These are phyloP conservation scores for Monascus ruber DNA, from an alignment of 2,329 filamentous ascomycete species.

Conservation along the genomic window DNA sequence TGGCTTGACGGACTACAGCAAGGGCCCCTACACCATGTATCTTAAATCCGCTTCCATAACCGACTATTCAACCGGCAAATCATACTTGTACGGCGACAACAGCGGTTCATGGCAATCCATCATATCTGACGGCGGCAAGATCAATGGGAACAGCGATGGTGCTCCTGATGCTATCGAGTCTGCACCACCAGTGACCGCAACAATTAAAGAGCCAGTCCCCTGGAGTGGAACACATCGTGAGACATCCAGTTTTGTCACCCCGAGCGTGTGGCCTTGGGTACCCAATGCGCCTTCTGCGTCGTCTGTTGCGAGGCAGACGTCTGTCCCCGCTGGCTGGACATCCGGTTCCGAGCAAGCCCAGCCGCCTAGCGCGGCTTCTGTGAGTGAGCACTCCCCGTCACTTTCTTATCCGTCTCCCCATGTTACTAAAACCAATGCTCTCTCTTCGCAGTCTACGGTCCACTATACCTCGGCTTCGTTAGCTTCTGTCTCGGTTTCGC, in stretches of 20 bases:
- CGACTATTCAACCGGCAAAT: constrained; percentile 85
- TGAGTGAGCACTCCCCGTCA: constrained; percentile 45
- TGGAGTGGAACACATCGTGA: constrained; percentile 42
- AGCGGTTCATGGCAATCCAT: constrained; percentile 76
- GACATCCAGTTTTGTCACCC: constrained; percentile 40
- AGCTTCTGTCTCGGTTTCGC: constrained; percentile 33
- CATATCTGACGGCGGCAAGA: constrained; percentile 60
- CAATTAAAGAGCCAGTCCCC: constrained; percentile 50
- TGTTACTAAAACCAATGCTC: constrained; percentile 2
- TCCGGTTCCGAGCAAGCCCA: constrained; percentile 68
- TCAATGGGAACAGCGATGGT: constrained; percentile 52
- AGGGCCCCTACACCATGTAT: constrained; percentile 77
- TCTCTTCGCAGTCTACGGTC: constrained; percentile 36
- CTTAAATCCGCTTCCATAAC: constrained; percentile 65
- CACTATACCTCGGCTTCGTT: constrained; percentile 43
- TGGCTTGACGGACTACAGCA: constrained; percentile 70
- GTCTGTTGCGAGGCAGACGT: constrained; percentile 32
- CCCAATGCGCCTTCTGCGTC: constrained; percentile 36
- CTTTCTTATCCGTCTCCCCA: constrained; percentile 6
- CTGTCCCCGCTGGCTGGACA: constrained; percentile 67
- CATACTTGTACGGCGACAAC: constrained; percentile 71
- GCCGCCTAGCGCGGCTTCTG: constrained; percentile 56
- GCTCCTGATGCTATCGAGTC: constrained; percentile 13
- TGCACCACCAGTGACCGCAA: neutral
- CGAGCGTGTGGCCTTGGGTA: constrained; percentile 60